phyloP scores from a whole-genome alignment of 2,329 filamentous ascomycete species.

The Epichloe elymi region DNA sequence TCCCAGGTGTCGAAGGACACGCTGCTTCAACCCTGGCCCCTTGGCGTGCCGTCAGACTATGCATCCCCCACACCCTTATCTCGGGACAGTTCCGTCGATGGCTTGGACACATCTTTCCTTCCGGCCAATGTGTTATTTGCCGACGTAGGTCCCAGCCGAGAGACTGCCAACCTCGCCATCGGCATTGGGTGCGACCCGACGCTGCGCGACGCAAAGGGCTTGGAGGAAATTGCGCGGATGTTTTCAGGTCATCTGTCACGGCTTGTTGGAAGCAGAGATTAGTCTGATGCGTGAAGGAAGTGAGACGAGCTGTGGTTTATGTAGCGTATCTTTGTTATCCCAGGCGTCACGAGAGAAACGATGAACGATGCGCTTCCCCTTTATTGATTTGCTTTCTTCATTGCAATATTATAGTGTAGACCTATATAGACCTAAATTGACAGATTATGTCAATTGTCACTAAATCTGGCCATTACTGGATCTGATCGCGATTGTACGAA shows the following conservation, averaged over 20 bases:
- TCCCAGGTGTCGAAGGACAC: background rate
- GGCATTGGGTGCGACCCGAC: background rate
- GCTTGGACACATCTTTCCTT: background rate
- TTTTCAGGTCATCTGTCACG: background rate
- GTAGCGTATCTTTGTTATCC: background rate
- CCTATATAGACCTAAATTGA: too few species aligned
- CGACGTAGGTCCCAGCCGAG: background rate
- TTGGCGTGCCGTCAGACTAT: background rate
- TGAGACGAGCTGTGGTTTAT: background rate
- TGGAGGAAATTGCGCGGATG: background rate
- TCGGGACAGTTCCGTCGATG: background rate
- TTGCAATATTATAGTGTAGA: too few species aligned
- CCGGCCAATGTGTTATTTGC: background rate
- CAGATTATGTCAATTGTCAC: too few species aligned
- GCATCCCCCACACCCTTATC: background rate
- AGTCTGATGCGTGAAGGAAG: background rate
- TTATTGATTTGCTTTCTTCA: too few species aligned
- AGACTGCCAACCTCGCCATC: background rate
- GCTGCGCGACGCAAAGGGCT: background rate
- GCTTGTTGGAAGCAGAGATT: background rate
- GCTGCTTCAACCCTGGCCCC: background rate
- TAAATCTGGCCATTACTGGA: background rate
- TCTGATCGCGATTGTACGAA: too few species aligned
- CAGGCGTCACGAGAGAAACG: too few species aligned
- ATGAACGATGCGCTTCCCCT: too few species aligned